Evolutionary conservation across 1,284 basidiomycete genomes (phyloP).

Genomic region (Malassezia vespertilionis): DNA sequence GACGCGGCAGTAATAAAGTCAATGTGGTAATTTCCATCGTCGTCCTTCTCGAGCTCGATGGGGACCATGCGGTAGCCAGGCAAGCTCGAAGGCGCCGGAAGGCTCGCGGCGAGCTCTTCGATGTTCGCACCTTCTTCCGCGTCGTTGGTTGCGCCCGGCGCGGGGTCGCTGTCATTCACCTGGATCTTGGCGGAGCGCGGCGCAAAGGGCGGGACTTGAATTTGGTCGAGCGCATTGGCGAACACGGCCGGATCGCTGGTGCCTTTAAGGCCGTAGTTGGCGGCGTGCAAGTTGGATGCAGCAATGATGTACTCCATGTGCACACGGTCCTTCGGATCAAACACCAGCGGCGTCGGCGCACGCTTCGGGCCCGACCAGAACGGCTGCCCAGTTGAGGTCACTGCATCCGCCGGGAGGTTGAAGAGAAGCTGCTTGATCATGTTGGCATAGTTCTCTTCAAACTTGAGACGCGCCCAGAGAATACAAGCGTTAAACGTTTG

Average conservation of each 20-base stretch:
- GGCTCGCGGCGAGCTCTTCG: slow-evolving; percentile 35
- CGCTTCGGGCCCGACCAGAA: slow-evolving; percentile 74
- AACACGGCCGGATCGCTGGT: slow-evolving; percentile 69
- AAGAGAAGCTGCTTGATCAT: slow-evolving; percentile 83
- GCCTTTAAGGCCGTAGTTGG: slow-evolving; percentile 93
- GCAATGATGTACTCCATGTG: slow-evolving; percentile 85
- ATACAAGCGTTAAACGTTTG: slow-evolving; percentile 95
- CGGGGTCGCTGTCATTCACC: slow-evolving; percentile 78
- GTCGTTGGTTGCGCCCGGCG: slow-evolving; percentile 54
- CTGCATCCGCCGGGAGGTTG: slow-evolving; percentile 85
- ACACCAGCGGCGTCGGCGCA: slow-evolving; percentile 82
- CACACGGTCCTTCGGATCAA: slow-evolving; percentile 61
- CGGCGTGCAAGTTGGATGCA: slow-evolving; percentile 91
- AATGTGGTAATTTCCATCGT: slow-evolving; percentile 95
- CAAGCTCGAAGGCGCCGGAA: slow-evolving; percentile 54
- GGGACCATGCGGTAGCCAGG: slow-evolving; percentile 88
- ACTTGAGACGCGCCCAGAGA: slow-evolving; percentile 87
- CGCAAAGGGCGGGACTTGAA: slow-evolving; percentile 81
- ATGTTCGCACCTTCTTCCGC: slow-evolving; percentile 23
- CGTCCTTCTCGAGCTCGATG: slow-evolving; percentile 98
- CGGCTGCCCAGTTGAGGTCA: slow-evolving; percentile 77
- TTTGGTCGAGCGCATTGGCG: slow-evolving; percentile 71
- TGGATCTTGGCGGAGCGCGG: slow-evolving; percentile 89
- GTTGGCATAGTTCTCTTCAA: slow-evolving; percentile 89
- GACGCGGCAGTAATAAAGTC: slow-evolving; percentile 98